Conservation (phyloP, 2,329 filamentous ascomycete genomes). For the Corynespora cassiicola region DNA sequence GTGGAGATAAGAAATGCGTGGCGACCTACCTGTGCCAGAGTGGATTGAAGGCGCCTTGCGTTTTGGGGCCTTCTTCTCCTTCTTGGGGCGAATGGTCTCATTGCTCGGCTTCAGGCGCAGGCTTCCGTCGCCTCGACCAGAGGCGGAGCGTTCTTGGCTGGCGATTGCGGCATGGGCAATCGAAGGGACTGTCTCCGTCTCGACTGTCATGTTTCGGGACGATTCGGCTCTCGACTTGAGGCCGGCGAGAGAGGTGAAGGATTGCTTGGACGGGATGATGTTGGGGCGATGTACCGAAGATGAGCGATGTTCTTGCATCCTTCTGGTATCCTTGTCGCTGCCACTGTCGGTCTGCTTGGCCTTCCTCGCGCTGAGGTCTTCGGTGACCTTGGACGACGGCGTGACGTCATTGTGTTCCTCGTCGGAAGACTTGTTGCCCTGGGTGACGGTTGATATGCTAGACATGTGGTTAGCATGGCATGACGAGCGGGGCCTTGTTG, state of each 20-base stretch:
- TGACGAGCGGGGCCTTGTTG: too few relatives aligned
- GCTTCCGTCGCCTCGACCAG: constrained; percentile 74
- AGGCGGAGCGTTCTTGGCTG: constrained; percentile 59
- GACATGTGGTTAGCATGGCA: not conserved
- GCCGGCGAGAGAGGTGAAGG: constrained; percentile 69
- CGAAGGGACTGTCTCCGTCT: constrained; percentile 93
- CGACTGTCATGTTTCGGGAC: constrained; percentile 91
- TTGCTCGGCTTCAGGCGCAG: constrained; percentile 86
- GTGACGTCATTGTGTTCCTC: constrained; percentile 51
- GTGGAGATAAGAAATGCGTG: constrained; percentile 40
- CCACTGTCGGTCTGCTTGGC: constrained; percentile 60
- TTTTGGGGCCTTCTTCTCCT: constrained; percentile 81
- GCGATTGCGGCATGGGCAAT: constrained; percentile 82
- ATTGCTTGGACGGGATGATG: constrained; percentile 67
- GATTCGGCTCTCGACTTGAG: constrained; percentile 75
- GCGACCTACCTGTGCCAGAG: constrained; percentile 73
- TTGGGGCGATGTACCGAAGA: constrained; percentile 51
- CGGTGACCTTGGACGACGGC: constrained; percentile 56
- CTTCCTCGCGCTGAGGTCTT: constrained; percentile 46
- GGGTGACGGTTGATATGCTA: constrained; percentile 3
- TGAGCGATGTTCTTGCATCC: constrained; percentile 52
- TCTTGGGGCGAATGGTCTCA: constrained; percentile 95
- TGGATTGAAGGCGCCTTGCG: constrained; percentile 78
- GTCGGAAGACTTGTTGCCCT: constrained; percentile 28
- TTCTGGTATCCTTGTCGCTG: constrained; percentile 65